Evolutionary conservation across 495 filamentous ascomycete species (phyloP), one percentile per base, ranked within the genome.

Genomic region (Penicillium egyptiacum): DNA sequence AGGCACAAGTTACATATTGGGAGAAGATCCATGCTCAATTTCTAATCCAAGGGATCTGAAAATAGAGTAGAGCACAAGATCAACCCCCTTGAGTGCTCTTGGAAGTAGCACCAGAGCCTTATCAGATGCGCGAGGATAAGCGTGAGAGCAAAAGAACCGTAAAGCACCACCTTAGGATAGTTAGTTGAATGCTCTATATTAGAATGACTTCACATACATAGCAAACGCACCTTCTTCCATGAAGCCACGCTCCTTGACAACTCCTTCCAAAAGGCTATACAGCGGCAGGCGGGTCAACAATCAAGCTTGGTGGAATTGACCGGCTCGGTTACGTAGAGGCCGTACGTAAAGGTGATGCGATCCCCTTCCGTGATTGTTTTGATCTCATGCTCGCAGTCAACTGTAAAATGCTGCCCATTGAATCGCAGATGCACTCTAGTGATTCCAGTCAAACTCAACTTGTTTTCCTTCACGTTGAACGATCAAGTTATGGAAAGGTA

Each of bases 391-490:
- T 82, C 77, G 58, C 79, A 84, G 58, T 86, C 82, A 54, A n/a
- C 76, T 81, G 60, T 84, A 86, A 65, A 87, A 87, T 1, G 83
- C 83, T 0, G 78, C 81, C 83, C 81, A 87, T 20, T 79, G 65
- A 46, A 86, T 73, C 1, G 58, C 16, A 0, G 67, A 41, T 4
- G 20, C 43, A 35, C 62, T 71, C 0, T 48, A 40, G 1, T 39
- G 23, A 20, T 56, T 58, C 80, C 81, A 84, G 62, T 81, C 75
- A 55, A 75, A 79, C 7, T 60, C 54, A n/a, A 73, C 56, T 4
- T 64, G 56, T 35, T 52, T 67, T 16, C 61, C 56, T 3, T 58
- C 19, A 20, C 72, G 68, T 0, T 56, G 53, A 7, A 75, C 63
- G 7, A 41, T n/a, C 30, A 70, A 39, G 2, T 51, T 56, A n/a